These are phyloP conservation scores for Monosporozyma yasuniensis DNA, from an alignment of 805 yeast genomes.

Conservation along the genomic window DNA sequence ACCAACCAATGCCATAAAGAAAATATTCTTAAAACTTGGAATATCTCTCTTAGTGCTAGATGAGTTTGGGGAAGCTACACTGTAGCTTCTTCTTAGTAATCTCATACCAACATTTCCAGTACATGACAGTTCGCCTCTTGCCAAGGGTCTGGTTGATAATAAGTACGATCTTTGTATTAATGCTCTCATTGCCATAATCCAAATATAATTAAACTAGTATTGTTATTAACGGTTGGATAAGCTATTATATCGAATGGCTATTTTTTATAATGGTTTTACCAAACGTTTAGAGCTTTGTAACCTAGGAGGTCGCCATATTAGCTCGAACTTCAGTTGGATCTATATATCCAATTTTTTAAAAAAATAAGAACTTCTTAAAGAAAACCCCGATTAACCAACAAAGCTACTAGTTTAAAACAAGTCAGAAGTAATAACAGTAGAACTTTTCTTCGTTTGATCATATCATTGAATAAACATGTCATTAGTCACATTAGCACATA, in stretches of 20 bases:
- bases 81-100: background rate
- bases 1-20: slow-evolving; percentile 38
- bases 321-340: background rate
- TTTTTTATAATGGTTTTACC: background rate
- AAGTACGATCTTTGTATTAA: background rate
- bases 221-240: background rate
- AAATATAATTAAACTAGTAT: too few species aligned
- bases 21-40: slow-evolving; percentile 35
- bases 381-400: background rate
- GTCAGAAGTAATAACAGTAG: background rate
- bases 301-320: background rate
- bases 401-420: background rate
- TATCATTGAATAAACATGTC: slow-evolving; percentile 48
- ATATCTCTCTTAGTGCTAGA: slow-evolving; percentile 3
- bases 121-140: background rate
- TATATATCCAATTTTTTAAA: background rate
- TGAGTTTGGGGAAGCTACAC: background rate
- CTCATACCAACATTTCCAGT: background rate
- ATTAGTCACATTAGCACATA: slow-evolving; percentile 70
- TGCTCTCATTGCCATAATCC: background rate
- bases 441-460: background rate
- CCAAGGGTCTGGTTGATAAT: background rate
- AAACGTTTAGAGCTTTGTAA: background rate
- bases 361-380: background rate
- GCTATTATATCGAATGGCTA: background rate